Evolutionary conservation across 148 eudicot genomes (phyloP).

Genomic region (Chenopodium berlandieri): DNA sequence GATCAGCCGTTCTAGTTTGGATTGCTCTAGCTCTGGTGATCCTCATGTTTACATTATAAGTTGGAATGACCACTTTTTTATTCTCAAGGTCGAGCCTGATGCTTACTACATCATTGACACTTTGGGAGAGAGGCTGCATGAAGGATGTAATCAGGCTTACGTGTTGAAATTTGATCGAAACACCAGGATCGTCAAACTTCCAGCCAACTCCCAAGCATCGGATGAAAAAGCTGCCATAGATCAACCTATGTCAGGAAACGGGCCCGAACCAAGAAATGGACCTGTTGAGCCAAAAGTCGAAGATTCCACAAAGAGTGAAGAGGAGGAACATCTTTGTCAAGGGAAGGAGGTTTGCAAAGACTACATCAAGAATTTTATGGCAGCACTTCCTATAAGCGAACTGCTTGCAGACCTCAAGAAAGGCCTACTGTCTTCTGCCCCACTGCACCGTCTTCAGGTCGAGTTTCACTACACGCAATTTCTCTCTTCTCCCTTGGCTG

Average conservation of each 20-base stretch:
- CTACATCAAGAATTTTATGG: conserved; percentile 84
- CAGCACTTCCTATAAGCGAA: conserved; percentile 86
- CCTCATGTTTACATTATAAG: conserved; percentile 65
- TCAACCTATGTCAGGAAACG: conserved; percentile 19
- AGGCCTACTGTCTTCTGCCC: conserved; percentile 62
- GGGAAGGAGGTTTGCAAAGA: conserved; percentile 93
- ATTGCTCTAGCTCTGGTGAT: conserved; percentile 27
- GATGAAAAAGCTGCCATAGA: conserved; percentile 36
- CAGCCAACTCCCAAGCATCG: conserved; percentile 24
- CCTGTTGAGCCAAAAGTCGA: conserved; percentile 16
- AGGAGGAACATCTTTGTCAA: conserved; percentile 47
- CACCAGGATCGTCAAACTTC: conserved; percentile 52
- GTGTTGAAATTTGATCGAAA: conserved; percentile 56
- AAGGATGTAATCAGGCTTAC: conserved; percentile 77
- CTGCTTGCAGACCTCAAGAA: conserved; percentile 78
- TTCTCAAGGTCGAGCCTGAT: conserved; percentile 67
- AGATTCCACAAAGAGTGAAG: conserved; percentile 13
- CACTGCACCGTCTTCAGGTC: conserved; percentile 77
- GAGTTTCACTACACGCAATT: conserved; percentile 72
- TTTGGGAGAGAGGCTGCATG: conserved; percentile 65
- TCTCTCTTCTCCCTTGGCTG: conserved; percentile 15
- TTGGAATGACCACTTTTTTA: conserved; percentile 77
- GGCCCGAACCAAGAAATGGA: conserved; percentile 19
- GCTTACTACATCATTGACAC: conserved; percentile 70
- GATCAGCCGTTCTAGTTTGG: conserved; percentile 37